These are phyloP conservation scores for Apostasia shenzhenica DNA, from an alignment of 106 monocot species.

Conservation along the genomic window DNA sequence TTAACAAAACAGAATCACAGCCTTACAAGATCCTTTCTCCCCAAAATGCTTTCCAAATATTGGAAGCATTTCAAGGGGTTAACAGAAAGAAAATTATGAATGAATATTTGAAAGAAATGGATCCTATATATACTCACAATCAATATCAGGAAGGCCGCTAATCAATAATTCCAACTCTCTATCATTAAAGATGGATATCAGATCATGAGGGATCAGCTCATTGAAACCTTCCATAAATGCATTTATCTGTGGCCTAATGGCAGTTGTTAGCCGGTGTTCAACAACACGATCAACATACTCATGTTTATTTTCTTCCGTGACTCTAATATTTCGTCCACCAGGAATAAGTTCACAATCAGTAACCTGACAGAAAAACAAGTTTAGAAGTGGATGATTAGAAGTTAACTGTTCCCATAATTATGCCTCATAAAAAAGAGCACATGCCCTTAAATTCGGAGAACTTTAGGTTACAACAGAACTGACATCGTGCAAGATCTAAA, in stretches of 20 bases:
- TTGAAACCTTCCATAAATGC: slow-evolving; percentile 94
- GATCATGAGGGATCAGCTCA: slow-evolving; percentile 72
- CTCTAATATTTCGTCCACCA: slow-evolving; percentile 85
- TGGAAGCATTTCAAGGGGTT: neutral
- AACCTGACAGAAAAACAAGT: slow-evolving; percentile 41
- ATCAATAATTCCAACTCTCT: slow-evolving; percentile 97
- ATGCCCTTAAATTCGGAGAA: neutral
- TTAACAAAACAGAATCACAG: neutral
- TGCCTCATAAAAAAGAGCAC: neutral
- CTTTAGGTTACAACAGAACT: too few species aligned
- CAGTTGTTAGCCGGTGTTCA: slow-evolving; percentile 90
- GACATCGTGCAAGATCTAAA: too few species aligned
- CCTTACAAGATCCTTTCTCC: neutral
- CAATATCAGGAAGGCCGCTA: slow-evolving; percentile 97
- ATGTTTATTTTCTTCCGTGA: slow-evolving; percentile 96
- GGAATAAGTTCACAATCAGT: slow-evolving; percentile 94
- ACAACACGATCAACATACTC: slow-evolving; percentile 94
- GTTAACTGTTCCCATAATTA: too few species aligned
- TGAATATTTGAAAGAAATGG: neutral
- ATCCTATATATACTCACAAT: slow-evolving; percentile 45
- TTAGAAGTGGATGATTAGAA: neutral
- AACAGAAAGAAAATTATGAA: neutral
- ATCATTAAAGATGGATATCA: slow-evolving; percentile 96
- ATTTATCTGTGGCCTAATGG: slow-evolving; percentile 93
- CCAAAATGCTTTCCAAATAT: too few species aligned